Conservation (phyloP, 805 yeast genomes). For the Limtongia smithiae region DNA sequence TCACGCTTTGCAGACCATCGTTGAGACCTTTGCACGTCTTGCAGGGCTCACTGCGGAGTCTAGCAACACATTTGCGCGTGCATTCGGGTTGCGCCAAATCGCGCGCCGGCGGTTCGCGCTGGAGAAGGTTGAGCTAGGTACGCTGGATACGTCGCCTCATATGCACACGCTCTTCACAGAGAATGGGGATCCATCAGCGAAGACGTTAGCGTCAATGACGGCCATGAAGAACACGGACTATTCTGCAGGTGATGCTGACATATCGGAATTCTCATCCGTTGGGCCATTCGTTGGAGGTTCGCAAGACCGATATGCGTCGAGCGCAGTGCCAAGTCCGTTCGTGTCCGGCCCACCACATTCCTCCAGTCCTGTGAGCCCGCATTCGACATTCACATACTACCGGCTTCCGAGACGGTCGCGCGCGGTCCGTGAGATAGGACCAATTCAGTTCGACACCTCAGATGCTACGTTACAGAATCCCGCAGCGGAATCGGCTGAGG, state of each 20-base stretch:
- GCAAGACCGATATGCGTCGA: neutral
- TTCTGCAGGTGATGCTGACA: too few species aligned
- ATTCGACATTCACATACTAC: constrained; percentile 17
- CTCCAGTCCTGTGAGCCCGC: constrained; percentile 19
- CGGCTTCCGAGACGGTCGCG: constrained; percentile 24
- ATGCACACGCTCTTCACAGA: too few species aligned
- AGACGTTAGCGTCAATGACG: too few species aligned
- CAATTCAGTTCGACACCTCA: too few species aligned
- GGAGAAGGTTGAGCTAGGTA: constrained; percentile 8
- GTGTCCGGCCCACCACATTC: neutral
- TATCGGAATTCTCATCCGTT: too few species aligned
- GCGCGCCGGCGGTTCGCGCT: constrained; percentile 21
- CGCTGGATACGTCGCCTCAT: neutral
- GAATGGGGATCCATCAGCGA: too few species aligned
- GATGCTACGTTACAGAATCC: constrained; percentile 1
- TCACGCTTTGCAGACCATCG: constrained; percentile 32
- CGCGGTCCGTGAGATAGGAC: neutral
- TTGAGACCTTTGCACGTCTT: constrained; percentile 30
- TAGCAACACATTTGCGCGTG: constrained; percentile 20
- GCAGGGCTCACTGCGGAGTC: constrained; percentile 16
- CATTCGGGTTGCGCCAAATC: constrained; percentile 29
- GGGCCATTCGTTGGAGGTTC: constrained; percentile 7
- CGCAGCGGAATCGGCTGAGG: constrained; percentile 3
- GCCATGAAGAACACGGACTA: too few species aligned
- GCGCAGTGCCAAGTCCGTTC: neutral